phyloP scores from a whole-genome alignment of 805 yeast species.

The Zygoascus tannicola region DNA sequence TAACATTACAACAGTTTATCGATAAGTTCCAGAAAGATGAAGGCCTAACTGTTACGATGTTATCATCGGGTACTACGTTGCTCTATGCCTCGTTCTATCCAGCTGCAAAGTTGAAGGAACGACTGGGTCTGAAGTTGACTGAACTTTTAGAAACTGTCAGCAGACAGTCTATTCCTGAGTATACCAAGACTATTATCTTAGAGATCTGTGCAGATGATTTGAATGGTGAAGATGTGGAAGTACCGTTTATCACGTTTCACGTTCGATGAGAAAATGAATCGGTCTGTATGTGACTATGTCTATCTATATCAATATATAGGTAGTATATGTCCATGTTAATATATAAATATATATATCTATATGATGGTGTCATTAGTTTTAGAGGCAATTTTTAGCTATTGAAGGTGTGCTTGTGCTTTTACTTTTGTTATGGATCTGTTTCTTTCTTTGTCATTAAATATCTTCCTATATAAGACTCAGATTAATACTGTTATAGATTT shows the following conservation, averaged over 20 bases:
- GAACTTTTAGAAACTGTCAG: slow-evolving; percentile 76
- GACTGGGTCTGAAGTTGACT: slow-evolving; percentile 57
- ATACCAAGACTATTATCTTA: slow-evolving; percentile 67
- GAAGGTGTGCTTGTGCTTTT: no score
- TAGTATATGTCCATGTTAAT: neutral
- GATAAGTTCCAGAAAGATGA: slow-evolving; percentile 71
- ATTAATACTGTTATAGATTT: no score
- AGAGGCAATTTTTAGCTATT: no score
- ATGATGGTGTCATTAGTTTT: no score
- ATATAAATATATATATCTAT: neutral
- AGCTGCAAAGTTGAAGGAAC: slow-evolving; percentile 76
- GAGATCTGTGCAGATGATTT: slow-evolving; percentile 90
- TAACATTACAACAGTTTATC: slow-evolving; percentile 64
- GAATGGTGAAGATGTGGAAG: slow-evolving; percentile 91
- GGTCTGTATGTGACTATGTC: neutral
- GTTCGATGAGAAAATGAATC: slow-evolving; percentile 18
- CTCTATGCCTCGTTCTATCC: slow-evolving; percentile 92
- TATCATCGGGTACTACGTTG: slow-evolving; percentile 81
- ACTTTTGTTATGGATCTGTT: no score
- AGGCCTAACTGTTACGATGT: slow-evolving; percentile 82
- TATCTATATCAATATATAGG: neutral
- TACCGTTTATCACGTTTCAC: slow-evolving; percentile 73
- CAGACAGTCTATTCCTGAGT: slow-evolving; percentile 68
- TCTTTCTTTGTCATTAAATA: no score
- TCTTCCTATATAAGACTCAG: no score